phyloP scores from a whole-genome alignment of 495 filamentous ascomycete genomes.

The Penicillium salamii region DNA sequence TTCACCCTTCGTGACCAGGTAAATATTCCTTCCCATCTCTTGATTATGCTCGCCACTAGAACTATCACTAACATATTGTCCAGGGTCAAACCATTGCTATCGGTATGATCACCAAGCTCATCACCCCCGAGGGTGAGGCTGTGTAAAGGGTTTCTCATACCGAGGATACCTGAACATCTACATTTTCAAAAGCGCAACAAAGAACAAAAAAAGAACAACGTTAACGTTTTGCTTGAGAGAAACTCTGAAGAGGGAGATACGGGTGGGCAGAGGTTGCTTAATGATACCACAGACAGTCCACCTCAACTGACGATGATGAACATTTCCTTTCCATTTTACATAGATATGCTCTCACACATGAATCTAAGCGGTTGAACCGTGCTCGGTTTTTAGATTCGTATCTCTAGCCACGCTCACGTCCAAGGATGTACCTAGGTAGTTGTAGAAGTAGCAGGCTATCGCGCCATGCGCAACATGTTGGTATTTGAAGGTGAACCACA shows the following conservation, averaged over 20 bases:
- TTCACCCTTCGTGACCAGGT: conserved; percentile 96
- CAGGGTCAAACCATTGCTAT: conserved; percentile 96
- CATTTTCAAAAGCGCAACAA: conserved; percentile 11
- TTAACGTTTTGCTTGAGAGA: background rate
- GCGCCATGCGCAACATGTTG: too few relatives aligned
- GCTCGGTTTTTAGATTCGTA: background rate
- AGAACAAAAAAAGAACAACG: conserved; percentile 12
- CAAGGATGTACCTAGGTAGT: too few relatives aligned
- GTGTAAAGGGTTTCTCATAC: conserved; percentile 15
- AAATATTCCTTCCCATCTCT: conserved; percentile 22
- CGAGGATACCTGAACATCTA: conserved; percentile 12
- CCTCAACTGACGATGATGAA: conserved; percentile 43
- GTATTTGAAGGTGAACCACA: too few relatives aligned
- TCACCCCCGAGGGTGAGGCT: conserved; percentile 42
- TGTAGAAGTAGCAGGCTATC: too few relatives aligned
- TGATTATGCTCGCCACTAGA: conserved; percentile 7
- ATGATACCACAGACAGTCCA: conserved; percentile 23
- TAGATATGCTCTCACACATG: conserved; percentile 22
- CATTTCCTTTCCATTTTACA: conserved; percentile 20
- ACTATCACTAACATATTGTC: conserved; percentile 12
- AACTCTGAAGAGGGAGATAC: conserved; percentile 16
- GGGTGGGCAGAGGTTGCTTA: conserved; percentile 23
- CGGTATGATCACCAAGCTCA: conserved; percentile 90
- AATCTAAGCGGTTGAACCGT: conserved; percentile 20
- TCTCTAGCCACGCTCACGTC: background rate